Base-by-base conservation (phyloP, 129 eudicot genomes). In the Ambrosia trifida region DNA sequence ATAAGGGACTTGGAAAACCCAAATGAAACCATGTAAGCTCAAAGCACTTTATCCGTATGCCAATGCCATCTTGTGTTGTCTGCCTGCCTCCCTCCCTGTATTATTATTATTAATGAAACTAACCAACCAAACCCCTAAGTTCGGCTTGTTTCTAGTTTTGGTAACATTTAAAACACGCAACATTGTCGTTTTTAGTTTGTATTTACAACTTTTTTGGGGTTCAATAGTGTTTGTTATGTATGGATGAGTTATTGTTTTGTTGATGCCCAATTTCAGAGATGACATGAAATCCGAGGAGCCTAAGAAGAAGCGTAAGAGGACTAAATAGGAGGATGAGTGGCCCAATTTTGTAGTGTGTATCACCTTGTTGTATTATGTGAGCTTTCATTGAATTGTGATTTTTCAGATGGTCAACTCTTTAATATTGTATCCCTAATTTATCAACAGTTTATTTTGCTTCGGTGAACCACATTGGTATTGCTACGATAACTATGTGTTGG, bases 21-120 rank as follows among this genome's bases (percentile, higher is more conserved):
- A 9, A 35, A 28, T 61, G 16, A 5, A 49, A 35, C 68, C 45
- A 52, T n/a, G 76, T 77, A 70, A 77, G 81, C 32, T 54, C 11
- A 70, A 62, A 8, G 38, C 66, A 6, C 49, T 36, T 31, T 3
- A 45, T 4, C 6, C 1, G 2, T 62, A 4, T 46, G 44, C 10
- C 11, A 40, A n/a, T n/a, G n/a, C n/a, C n/a, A n/a, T n/a, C 10
- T 40, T 4, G 16, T 47, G 46, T 19, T 30, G 40, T 57, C 31
- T 57, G 64, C 36, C 12, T 57, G 38, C n/a, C n/a, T n/a, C n/a
- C n/a, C n/a, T n/a, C n/a, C n/a, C n/a, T n/a, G n/a, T n/a, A n/a
- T n/a, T n/a, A n/a, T n/a, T n/a, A n/a, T n/a, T 11, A 57, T 16
- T 3, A 7, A 56, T 24, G 36, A 56, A 56, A 24, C 36, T 8